These are phyloP conservation scores for Talaromyces sp. DNA, from an alignment of 2,329 filamentous ascomycete genomes.

Conservation along the genomic window DNA sequence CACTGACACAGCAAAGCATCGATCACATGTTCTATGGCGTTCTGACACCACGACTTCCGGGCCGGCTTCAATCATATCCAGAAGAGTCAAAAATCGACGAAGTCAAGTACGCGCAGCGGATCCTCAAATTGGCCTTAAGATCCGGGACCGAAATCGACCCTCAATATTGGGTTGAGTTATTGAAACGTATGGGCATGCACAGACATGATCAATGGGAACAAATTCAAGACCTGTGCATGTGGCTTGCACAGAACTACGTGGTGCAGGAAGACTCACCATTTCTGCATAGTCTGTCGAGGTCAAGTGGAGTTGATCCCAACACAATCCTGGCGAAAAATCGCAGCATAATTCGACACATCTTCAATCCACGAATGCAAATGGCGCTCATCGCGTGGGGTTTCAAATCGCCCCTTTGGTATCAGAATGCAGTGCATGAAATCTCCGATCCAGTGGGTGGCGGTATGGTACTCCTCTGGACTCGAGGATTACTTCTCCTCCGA, in stretches of 20 bases:
- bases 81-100: slow-evolving; percentile 37
- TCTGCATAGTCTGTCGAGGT: slow-evolving; percentile 17
- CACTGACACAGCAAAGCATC: slow-evolving; percentile 46
- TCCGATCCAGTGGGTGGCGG: slow-evolving; percentile 21
- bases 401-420: slow-evolving; percentile 26
- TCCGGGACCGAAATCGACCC: slow-evolving; percentile 41
- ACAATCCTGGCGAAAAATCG: slow-evolving; percentile 20
- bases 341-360: slow-evolving; percentile 39
- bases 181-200: slow-evolving; percentile 59
- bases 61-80: slow-evolving; percentile 26
- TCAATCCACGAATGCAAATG: slow-evolving; percentile 43
- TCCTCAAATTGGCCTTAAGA: slow-evolving; percentile 49
- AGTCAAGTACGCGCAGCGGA: slow-evolving; percentile 44
- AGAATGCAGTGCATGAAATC: slow-evolving; percentile 21
- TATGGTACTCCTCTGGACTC: slow-evolving; percentile 37
- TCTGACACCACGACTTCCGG: slow-evolving; percentile 30
- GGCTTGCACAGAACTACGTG: slow-evolving; percentile 48
- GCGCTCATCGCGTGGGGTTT: slow-evolving; percentile 53
- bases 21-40: slow-evolving; percentile 40
- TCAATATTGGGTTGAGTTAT: slow-evolving; percentile 54
- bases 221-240: slow-evolving; percentile 51
- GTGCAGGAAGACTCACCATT: slow-evolving; percentile 18
- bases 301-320: slow-evolving; percentile 13
- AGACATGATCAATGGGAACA: slow-evolving; percentile 53
- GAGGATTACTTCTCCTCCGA: slow-evolving; percentile 40